phyloP scores from a whole-genome alignment of 2,329 filamentous ascomycete species.

The Cylindrodendrum hubeiense region DNA sequence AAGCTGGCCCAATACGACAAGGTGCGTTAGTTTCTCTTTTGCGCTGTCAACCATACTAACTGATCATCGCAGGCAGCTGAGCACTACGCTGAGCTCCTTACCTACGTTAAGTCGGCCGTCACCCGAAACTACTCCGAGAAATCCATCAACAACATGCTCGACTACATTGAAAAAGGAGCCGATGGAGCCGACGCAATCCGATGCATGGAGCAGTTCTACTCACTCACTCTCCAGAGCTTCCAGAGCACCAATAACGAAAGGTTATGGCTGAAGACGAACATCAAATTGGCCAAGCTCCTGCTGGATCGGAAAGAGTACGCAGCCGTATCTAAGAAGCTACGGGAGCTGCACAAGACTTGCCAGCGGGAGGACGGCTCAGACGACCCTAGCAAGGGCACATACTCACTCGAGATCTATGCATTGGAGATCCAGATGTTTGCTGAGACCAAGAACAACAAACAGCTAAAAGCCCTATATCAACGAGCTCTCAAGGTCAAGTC shows the following conservation, averaged over 20 bases:
- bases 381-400: conserved; percentile 95
- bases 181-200: conserved; percentile 76
- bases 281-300: conserved; percentile 93
- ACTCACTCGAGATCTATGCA: conserved; percentile 94
- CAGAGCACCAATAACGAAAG: conserved; percentile 98
- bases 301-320: conserved; percentile 91
- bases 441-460: conserved; percentile 96
- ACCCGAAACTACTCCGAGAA: conserved; percentile 99
- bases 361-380: conserved; percentile 88
- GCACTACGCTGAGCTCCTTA: conserved; percentile 94
- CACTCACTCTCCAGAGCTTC: conserved; percentile 91
- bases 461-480: conserved; percentile 92
- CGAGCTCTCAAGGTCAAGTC: conserved; percentile 92
- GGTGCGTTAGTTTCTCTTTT: conserved; percentile 58
- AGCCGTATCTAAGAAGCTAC: conserved; percentile 83
- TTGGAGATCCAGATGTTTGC: conserved; percentile 99
- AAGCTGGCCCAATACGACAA: conserved; percentile 89
- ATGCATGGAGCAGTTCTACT: conserved; percentile 96
- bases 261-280: conserved; percentile 97
- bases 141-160: conserved; percentile 99
- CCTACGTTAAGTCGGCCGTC: conserved; percentile 96
- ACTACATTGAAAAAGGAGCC: conserved; percentile 94
- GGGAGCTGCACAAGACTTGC: conserved; percentile 90
- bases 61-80: conserved; percentile 83
- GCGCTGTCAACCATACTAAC: conserved; percentile 24